A percentile compares a stretch with the other conserved stretches of the same genome.
Evolutionary conservation across 306 rosid species (phyloP).

Genomic region (Vigna mungo): DNA sequence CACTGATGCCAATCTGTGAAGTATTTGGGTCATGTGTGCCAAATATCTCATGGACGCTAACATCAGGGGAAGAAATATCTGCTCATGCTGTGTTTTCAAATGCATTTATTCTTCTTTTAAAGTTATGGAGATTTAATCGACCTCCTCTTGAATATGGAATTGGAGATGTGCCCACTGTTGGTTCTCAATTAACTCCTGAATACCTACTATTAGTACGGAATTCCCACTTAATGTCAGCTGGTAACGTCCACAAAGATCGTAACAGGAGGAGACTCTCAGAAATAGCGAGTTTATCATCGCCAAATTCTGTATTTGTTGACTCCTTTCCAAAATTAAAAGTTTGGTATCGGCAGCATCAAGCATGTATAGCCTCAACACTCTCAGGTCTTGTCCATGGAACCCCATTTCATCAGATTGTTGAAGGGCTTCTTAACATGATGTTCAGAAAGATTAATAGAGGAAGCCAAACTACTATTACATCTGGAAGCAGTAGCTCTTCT

Average conservation of each 20-base stretch:
- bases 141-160: conserved; percentile 97
- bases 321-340: conserved; percentile 92
- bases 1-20: conserved; percentile 98
- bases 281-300: conserved; percentile 75
- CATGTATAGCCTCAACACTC: conserved; percentile 94
- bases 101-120: conserved; percentile 92
- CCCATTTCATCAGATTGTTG: conserved; percentile 94
- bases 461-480: conserved; percentile 67
- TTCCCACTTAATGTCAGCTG: conserved; percentile 73
- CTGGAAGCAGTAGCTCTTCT: conserved; percentile 93
- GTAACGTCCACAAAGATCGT: conserved; percentile 60
- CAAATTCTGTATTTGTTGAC: conserved; percentile 87
- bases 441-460: conserved; percentile 75
- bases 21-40: conserved; percentile 97
- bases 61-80: conserved; percentile 85
- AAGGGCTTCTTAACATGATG: conserved; percentile 95
- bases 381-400: conserved; percentile 96
- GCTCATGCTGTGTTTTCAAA: conserved; percentile 96
- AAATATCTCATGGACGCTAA: conserved; percentile 67
- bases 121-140: conserved; percentile 89
- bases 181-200: conserved; percentile 94
- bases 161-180: conserved; percentile 93
- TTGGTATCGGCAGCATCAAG: conserved; percentile 98
- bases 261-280: conserved; percentile 83
- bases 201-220: conserved; percentile 86